phyloP scores from a whole-genome alignment of 2,329 filamentous ascomycete genomes.

The Lojkania enalia region DNA sequence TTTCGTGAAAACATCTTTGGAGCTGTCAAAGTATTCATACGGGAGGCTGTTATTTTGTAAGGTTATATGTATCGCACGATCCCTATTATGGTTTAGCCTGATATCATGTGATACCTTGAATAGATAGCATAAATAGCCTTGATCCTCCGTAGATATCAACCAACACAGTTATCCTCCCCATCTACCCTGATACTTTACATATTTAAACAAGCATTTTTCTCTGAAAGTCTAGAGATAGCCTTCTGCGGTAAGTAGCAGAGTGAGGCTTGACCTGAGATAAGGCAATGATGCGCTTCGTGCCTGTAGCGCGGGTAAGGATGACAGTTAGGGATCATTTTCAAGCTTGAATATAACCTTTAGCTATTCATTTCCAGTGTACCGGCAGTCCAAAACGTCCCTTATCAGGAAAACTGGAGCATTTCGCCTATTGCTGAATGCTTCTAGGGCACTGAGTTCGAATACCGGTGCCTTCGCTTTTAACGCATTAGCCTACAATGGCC shows the following conservation, averaged over 20 bases:
- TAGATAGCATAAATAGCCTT: too few species aligned
- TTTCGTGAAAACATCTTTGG: slow-evolving; percentile 18
- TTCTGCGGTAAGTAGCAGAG: slow-evolving; percentile 41
- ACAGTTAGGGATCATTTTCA: slow-evolving; percentile 14
- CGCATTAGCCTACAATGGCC: slow-evolving; percentile 53
- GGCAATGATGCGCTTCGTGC: slow-evolving; percentile 30
- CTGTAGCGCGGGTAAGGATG: slow-evolving; percentile 6
- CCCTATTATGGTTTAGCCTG: too few species aligned
- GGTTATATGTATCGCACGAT: too few species aligned
- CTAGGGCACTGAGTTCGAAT: slow-evolving; percentile 57
- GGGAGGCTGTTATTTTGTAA: slow-evolving; percentile 52
- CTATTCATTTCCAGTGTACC: slow-evolving; percentile 5
- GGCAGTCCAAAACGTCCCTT: slow-evolving; percentile 41
- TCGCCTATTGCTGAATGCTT: slow-evolving; percentile 52
- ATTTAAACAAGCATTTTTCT: slow-evolving; percentile 50
- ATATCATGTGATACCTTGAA: too few species aligned
- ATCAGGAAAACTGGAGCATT: slow-evolving; percentile 52
- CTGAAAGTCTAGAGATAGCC: slow-evolving; percentile 26
- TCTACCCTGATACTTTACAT: too few species aligned
- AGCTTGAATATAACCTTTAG: slow-evolving; percentile 17
- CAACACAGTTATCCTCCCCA: too few species aligned
- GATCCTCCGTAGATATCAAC: too few species aligned
- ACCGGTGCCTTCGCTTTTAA: slow-evolving; percentile 50
- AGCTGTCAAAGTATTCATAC: slow-evolving; percentile 40
- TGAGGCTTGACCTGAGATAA: slow-evolving; percentile 46